Percentiles rank a stretch among this genome's conserved stretches.
Conservation (phyloP, 805 yeast genomes). For the Komagataella ulmi region DNA sequence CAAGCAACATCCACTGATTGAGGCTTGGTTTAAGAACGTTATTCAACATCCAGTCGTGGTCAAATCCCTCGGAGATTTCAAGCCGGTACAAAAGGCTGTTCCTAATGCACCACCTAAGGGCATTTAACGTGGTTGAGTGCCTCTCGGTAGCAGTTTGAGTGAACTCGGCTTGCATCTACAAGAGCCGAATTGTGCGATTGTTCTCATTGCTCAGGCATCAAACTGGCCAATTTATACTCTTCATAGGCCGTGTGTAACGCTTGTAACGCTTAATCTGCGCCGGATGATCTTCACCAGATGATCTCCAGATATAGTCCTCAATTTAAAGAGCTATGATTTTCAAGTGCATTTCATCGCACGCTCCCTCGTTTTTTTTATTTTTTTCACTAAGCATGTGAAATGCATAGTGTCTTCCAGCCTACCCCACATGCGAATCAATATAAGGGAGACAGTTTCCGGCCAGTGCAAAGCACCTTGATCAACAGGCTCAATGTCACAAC, state of each 20-base stretch:
- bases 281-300: background rate
- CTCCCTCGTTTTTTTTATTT: background rate
- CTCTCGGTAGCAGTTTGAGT: background rate
- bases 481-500: background rate
- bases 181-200: background rate
- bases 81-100: conserved; percentile 33
- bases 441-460: background rate
- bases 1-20: conserved; percentile 29
- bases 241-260: background rate
- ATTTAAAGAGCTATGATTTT: background rate
- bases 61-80: conserved; percentile 28
- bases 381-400: background rate
- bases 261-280: no score
- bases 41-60: conserved; percentile 25
- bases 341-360: background rate
- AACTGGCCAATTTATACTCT: background rate
- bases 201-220: background rate
- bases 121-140: background rate
- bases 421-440: background rate
- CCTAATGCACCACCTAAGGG: conserved; percentile 43
- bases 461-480: background rate
- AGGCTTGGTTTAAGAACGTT: conserved; percentile 36
- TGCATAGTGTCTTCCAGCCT: background rate
- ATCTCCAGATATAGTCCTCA: background rate
- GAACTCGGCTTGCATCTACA: no score